Conservation (phyloP, 371 early-diverging fungal species). For the Phascolomyces articulosus region DNA sequence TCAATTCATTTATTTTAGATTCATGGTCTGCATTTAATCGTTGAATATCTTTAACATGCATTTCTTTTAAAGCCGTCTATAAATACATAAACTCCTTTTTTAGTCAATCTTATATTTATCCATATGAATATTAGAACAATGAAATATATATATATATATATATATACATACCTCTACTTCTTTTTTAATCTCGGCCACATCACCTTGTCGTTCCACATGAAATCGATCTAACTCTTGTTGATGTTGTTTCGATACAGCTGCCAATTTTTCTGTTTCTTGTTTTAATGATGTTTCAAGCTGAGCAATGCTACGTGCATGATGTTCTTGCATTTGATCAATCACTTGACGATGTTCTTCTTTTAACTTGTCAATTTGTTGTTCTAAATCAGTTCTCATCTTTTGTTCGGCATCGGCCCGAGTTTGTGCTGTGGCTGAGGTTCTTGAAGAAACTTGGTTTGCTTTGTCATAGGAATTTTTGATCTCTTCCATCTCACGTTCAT, state of each 20-base stretch:
- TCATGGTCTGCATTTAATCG: slow-evolving; percentile 15
- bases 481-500: slow-evolving; percentile 1
- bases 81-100: no score
- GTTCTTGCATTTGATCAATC: slow-evolving; percentile 34
- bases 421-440: background rate
- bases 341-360: slow-evolving; percentile 30
- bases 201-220: slow-evolving; percentile 23
- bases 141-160: no score
- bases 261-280: slow-evolving; percentile 19
- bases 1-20: slow-evolving; percentile 24
- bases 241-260: slow-evolving; percentile 21
- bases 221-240: slow-evolving; percentile 3
- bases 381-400: background rate
- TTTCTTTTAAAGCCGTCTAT: slow-evolving; percentile 21
- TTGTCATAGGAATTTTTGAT: slow-evolving; percentile 2
- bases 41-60: slow-evolving; percentile 24
- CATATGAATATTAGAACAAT: no score
- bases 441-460: background rate
- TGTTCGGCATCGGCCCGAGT: slow-evolving; percentile 19
- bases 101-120: no score
- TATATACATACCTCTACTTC: slow-evolving; percentile 27
- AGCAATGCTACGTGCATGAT: slow-evolving; percentile 28
- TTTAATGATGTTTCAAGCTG: slow-evolving; percentile 28
- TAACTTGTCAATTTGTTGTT: slow-evolving; percentile 27
- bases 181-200: slow-evolving; percentile 28